Evolutionary conservation across 768 basidiomycete genomes (phyloP).

Genomic region (Rubroboletus satanas): DNA sequence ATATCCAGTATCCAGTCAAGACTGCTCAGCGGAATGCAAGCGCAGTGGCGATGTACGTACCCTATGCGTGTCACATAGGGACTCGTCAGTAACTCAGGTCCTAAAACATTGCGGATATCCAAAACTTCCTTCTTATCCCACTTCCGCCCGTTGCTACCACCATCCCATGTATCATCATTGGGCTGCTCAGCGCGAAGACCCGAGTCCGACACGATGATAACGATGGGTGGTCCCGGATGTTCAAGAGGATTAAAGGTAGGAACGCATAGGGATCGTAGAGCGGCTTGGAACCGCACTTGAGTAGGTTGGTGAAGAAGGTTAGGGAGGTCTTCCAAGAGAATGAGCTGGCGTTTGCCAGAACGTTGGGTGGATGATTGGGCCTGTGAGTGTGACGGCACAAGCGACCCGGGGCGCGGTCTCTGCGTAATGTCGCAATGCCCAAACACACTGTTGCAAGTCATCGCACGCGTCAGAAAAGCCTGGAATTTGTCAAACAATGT

Average conservation of each 20-base stretch:
- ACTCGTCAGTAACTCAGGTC: slow-evolving; percentile 62
- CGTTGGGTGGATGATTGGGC: background rate
- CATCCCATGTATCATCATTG: slow-evolving; percentile 47
- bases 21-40: background rate
- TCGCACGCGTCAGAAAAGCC: slow-evolving; percentile 68
- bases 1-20: background rate
- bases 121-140: slow-evolving; percentile 54
- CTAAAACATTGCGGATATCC: slow-evolving; percentile 67
- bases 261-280: slow-evolving; percentile 52
- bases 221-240: slow-evolving; percentile 51
- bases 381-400: slow-evolving; percentile 2
- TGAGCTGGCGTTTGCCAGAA: slow-evolving; percentile 45
- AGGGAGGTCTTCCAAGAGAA: slow-evolving; percentile 88
- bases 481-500: slow-evolving; percentile 64
- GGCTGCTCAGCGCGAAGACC: slow-evolving; percentile 67
- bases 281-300: slow-evolving; percentile 67
- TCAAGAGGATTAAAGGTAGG: slow-evolving; percentile 22
- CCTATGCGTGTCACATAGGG: slow-evolving; percentile 76
- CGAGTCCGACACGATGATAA: slow-evolving; percentile 80
- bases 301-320: slow-evolving; percentile 78
- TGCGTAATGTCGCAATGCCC: slow-evolving; percentile 5
- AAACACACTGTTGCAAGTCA: slow-evolving; percentile 56
- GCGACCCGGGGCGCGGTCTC: slow-evolving; percentile 1
- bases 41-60: slow-evolving; percentile 40
- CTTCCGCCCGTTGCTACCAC: slow-evolving; percentile 37